phyloP scores from a whole-genome alignment of 2,329 filamentous ascomycete species.

The Zopfia rhizophila region DNA sequence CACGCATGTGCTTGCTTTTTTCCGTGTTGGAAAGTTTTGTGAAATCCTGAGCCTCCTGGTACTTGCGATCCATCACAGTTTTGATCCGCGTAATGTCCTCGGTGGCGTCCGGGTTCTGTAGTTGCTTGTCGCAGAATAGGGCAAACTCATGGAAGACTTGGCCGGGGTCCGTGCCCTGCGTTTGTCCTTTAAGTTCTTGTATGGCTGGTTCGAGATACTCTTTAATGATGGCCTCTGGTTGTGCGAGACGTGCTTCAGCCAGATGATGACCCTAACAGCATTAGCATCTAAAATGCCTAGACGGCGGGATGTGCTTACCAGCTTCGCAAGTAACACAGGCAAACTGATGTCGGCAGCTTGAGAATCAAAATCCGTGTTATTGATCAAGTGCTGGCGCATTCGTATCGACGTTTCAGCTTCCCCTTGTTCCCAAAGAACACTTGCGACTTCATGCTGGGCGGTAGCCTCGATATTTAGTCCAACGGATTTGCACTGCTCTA shows the following conservation, averaged over 20 bases:
- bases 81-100: conserved; percentile 86
- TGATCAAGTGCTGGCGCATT: conserved; percentile 78
- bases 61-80: conserved; percentile 81
- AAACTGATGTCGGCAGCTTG: conserved; percentile 42
- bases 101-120: conserved; percentile 84
- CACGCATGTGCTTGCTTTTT: conserved; percentile 59
- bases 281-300: conserved; percentile 20
- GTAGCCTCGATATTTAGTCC: conserved; percentile 81
- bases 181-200: conserved; percentile 77
- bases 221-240: conserved; percentile 88
- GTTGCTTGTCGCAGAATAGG: conserved; percentile 91
- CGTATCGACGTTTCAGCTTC: conserved; percentile 89
- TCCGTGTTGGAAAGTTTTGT: conserved; percentile 66
- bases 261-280: conserved; percentile 76
- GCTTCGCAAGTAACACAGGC: conserved; percentile 82
- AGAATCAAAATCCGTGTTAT: conserved; percentile 42
- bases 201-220: conserved; percentile 87
- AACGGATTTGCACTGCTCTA: conserved; percentile 73
- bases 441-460: conserved; percentile 83
- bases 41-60: conserved; percentile 80
- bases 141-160: conserved; percentile 96
- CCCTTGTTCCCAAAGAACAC: conserved; percentile 92
- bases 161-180: conserved; percentile 77
- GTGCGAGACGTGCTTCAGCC: conserved; percentile 89
- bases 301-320: conserved; percentile 58